Percentiles rank a stretch among this genome's conserved stretches.
Evolutionary conservation across 2,329 filamentous ascomycete genomes (phyloP).

Genomic region (Cladosporium cucumerinum): DNA sequence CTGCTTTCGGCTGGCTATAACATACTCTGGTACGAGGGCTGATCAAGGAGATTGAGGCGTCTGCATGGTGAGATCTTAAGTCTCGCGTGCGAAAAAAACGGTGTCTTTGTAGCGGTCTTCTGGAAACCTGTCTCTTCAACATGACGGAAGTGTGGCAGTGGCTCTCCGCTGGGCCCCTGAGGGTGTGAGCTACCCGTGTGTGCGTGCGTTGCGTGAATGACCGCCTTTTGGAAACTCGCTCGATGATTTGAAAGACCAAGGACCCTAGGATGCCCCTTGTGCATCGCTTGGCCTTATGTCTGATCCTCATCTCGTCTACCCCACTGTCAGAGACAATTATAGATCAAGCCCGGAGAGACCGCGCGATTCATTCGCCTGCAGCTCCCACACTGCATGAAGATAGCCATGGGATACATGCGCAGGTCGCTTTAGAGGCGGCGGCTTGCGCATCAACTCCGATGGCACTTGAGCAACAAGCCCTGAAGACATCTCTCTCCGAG

Average conservation of each 20-base stretch:
- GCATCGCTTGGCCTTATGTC: conserved; percentile 10
- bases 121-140: conserved; percentile 8
- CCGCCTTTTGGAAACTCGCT: conserved; percentile 1
- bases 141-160: background rate
- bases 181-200: background rate
- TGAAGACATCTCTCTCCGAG: background rate
- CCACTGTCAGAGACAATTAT: conserved; percentile 8
- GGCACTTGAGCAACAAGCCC: background rate
- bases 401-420: conserved; percentile 9
- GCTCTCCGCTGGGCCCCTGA: background rate
- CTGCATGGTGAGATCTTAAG: conserved; percentile 2
- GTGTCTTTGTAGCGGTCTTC: background rate
- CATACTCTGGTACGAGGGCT: background rate
- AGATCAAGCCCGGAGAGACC: conserved; percentile 9
- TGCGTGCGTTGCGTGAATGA: background rate
- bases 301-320: conserved; percentile 10
- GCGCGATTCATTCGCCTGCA: conserved; percentile 5
- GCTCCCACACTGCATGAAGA: conserved; percentile 4
- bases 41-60: conserved; percentile 2
- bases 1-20: background rate
- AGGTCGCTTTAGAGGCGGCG: background rate
- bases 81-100: background rate
- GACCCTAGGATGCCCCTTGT: conserved; percentile 4
- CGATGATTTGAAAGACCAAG: background rate
- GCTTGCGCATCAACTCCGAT: background rate